These are phyloP conservation scores for Globisporangium echinulatum DNA, from an alignment of 352 stramenopile species.

Conservation along the genomic window DNA sequence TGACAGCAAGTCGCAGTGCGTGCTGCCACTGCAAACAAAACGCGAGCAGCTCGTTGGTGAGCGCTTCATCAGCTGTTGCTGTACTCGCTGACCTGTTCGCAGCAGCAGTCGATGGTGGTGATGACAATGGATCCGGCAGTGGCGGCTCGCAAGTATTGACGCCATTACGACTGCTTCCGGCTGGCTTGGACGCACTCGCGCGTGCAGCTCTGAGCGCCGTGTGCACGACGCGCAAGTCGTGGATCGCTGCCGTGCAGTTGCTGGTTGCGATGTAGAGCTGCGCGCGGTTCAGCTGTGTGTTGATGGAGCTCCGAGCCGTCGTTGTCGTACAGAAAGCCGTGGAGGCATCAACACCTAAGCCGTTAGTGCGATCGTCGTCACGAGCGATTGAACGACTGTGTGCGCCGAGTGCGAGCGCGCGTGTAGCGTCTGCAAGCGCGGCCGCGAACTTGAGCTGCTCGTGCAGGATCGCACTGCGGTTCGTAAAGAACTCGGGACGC, in stretches of 20 bases:
- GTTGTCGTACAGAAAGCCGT: neutral
- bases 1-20: conserved; percentile 38
- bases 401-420: conserved; percentile 21
- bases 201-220: neutral
- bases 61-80: conserved; percentile 14
- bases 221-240: conserved; percentile 25
- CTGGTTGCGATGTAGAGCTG: conserved; percentile 50
- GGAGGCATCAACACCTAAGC: neutral
- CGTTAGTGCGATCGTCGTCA: neutral
- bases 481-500: conserved; percentile 48
- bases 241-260: conserved; percentile 31
- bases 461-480: conserved; percentile 45
- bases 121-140: neutral
- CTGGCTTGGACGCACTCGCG: neutral
- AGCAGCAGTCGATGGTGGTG: conserved; percentile 2
- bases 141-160: neutral
- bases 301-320: conserved; percentile 13
- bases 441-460: conserved; percentile 43
- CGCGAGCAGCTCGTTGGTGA: conserved; percentile 22
- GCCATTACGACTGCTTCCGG: neutral
- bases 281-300: conserved; percentile 41
- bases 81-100: neutral
- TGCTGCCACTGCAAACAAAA: conserved; percentile 45
- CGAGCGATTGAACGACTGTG: neutral
- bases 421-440: conserved; percentile 51